Evolutionary conservation across 2,329 filamentous ascomycete species (phyloP).

Genomic region (Ophiosphaerella herpotricha): DNA sequence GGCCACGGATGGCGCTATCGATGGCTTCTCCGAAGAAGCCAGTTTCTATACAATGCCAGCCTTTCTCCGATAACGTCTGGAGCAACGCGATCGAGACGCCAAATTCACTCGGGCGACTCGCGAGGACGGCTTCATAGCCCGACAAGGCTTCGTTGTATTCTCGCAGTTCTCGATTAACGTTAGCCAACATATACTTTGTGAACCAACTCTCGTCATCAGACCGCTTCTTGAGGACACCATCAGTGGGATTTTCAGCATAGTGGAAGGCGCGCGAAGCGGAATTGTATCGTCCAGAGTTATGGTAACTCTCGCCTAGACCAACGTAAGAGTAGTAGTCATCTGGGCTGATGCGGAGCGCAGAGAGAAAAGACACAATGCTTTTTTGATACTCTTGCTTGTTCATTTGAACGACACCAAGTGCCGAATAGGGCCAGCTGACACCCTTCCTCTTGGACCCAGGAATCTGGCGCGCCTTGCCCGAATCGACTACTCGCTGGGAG

Average conservation of each 20-base stretch:
- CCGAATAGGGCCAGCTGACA: slow-evolving; percentile 94
- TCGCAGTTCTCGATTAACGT: slow-evolving; percentile 90
- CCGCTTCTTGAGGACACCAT: slow-evolving; percentile 59
- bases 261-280: slow-evolving; percentile 91
- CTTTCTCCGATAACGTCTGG: slow-evolving; percentile 84
- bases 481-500: slow-evolving; percentile 87
- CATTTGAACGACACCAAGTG: slow-evolving; percentile 89
- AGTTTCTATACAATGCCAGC: slow-evolving; percentile 75
- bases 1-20: slow-evolving; percentile 69
- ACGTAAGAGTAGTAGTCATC: slow-evolving; percentile 95
- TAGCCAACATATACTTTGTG: slow-evolving; percentile 93
- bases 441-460: slow-evolving; percentile 93
- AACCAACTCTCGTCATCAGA: slow-evolving; percentile 81
- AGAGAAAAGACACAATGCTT: slow-evolving; percentile 89
- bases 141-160: slow-evolving; percentile 81
- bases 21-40: slow-evolving; percentile 85
- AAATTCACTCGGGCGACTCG: slow-evolving; percentile 71
- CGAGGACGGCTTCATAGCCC: slow-evolving; percentile 75
- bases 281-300: slow-evolving; percentile 89
- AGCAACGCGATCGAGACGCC: slow-evolving; percentile 86
- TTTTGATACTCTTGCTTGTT: slow-evolving; percentile 90
- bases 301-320: slow-evolving; percentile 94
- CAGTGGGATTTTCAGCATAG: slow-evolving; percentile 78
- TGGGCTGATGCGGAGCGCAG: slow-evolving; percentile 80
- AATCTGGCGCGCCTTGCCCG: slow-evolving; percentile 86